Evolutionary conservation across 495 filamentous ascomycete species (phyloP), one percentile per base, ranked within the genome.

Genomic region (Aspergillus olivimuriae): DNA sequence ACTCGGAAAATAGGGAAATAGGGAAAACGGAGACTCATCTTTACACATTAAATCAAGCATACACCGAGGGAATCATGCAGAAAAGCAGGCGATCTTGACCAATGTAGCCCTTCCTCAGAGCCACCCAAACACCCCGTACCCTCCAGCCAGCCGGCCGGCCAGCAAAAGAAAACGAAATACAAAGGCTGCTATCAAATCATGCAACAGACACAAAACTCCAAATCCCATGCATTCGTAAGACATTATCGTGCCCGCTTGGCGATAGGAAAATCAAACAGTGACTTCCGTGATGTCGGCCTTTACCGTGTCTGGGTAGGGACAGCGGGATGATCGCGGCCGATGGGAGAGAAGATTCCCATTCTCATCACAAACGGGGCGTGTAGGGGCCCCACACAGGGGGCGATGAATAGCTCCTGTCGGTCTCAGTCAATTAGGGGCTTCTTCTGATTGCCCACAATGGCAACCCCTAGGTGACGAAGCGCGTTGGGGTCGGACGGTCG

Each of bases 351-450:
- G n/a, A n/a, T n/a, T n/a, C n/a, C n/a, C n/a, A n/a, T n/a, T n/a
- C n/a, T n/a, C n/a, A n/a, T n/a, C n/a, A n/a, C n/a, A n/a, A n/a
- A n/a, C n/a, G n/a, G n/a, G n/a, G n/a, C n/a, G n/a, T n/a, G n/a
- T n/a, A n/a, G n/a, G n/a, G n/a, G n/a, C n/a, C n/a, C n/a, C n/a
- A n/a, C n/a, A n/a, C n/a, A n/a, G n/a, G n/a, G n/a, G n/a, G n/a
- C n/a, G n/a, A n/a, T n/a, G n/a, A n/a, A n/a, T n/a, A n/a, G n/a
- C n/a, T n/a, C n/a, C n/a, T n/a, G n/a, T n/a, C n/a, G 17, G 14
- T 20, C 39, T 68, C 60, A 98, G 67, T 98, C 87, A 48, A 98
- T 97, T 43, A 95, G 63, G 34, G 86, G 83, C 58, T 91, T 96
- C 65, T 92, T 83, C 43, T 86, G 77, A 2, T 86, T 84, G 12